These are phyloP conservation scores for Helotiales sp. DNA, from an alignment of 2,329 filamentous ascomycete species.

Conservation along the genomic window DNA sequence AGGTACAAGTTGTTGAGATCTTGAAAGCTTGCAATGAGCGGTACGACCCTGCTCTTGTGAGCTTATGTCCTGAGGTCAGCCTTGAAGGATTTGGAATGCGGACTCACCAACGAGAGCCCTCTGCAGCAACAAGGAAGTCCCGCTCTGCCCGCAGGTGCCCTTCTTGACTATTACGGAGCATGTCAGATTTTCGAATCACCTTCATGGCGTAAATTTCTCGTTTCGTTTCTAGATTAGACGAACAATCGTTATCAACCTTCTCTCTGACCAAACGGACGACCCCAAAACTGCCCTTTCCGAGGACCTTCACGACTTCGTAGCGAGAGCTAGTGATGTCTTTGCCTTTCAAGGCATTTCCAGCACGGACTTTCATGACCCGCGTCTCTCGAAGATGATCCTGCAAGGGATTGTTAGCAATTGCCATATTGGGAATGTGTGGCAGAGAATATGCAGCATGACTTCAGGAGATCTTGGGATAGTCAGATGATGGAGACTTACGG, in stretches of 20 bases:
- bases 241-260: constrained; percentile 43
- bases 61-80: neutral
- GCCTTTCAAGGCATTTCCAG: constrained; percentile 44
- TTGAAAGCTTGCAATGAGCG: constrained; percentile 87
- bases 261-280: constrained; percentile 86
- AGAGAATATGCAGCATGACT: neutral
- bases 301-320: constrained; percentile 81
- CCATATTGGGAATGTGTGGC: neutral
- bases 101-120: constrained; percentile 77
- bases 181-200: constrained; percentile 90
- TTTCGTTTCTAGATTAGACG: constrained; percentile 29
- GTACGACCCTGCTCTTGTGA: constrained; percentile 69
- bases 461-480: too few species aligned
- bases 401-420: neutral
- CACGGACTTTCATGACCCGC: constrained; percentile 70
- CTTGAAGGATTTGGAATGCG: neutral
- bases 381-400: constrained; percentile 72
- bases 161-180: constrained; percentile 90
- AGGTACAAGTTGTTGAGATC: constrained; percentile 85
- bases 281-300: constrained; percentile 94
- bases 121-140: constrained; percentile 87
- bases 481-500: constrained; percentile 32
- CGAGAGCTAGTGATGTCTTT: constrained; percentile 60
- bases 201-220: constrained; percentile 92
- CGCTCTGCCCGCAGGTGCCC: constrained; percentile 89